These are phyloP conservation scores for Aspergillus neoniger DNA, from an alignment of 2,329 filamentous ascomycete genomes.

Conservation along the genomic window DNA sequence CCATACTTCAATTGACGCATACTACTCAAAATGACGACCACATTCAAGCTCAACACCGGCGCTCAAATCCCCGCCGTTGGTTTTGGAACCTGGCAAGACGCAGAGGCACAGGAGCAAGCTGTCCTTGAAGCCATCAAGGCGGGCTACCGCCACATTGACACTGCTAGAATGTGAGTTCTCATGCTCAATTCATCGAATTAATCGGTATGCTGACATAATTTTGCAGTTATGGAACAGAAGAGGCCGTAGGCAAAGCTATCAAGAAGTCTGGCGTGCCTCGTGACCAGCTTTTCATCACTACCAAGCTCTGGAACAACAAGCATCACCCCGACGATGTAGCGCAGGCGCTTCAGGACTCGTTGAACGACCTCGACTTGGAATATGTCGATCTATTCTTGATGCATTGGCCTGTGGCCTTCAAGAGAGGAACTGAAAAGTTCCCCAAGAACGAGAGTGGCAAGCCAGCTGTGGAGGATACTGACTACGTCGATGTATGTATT, in stretches of 20 bases:
- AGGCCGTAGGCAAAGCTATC: constrained; percentile 66
- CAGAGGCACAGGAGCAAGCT: constrained; percentile 51
- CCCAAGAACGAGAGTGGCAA: constrained; percentile 49
- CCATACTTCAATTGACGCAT: background rate
- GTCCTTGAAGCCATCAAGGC: constrained; percentile 51
- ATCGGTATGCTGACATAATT: background rate
- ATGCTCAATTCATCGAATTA: background rate
- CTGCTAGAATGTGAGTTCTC: constrained; percentile 45
- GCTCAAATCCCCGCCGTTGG: constrained; percentile 51
- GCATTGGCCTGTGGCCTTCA: constrained; percentile 63
- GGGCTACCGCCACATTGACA: constrained; percentile 60
- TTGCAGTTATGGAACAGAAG: constrained; percentile 61
- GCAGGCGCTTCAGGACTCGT: constrained; percentile 60
- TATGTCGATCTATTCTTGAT: constrained; percentile 73
- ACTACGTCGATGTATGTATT: constrained; percentile 51
- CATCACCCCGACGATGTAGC: constrained; percentile 64
- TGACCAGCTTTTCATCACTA: constrained; percentile 66
- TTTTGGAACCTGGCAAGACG: constrained; percentile 59
- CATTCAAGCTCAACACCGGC: constrained; percentile 51
- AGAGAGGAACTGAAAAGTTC: constrained; percentile 49
- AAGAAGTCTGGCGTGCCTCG: constrained; percentile 65
- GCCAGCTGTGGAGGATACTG: constrained; percentile 45
- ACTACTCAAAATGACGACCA: constrained; percentile 31
- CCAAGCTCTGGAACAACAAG: constrained; percentile 68
- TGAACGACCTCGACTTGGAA: constrained; percentile 64